Base-by-base conservation (phyloP, 768 basidiomycete genomes). In the Termitomyces sp. region DNA sequence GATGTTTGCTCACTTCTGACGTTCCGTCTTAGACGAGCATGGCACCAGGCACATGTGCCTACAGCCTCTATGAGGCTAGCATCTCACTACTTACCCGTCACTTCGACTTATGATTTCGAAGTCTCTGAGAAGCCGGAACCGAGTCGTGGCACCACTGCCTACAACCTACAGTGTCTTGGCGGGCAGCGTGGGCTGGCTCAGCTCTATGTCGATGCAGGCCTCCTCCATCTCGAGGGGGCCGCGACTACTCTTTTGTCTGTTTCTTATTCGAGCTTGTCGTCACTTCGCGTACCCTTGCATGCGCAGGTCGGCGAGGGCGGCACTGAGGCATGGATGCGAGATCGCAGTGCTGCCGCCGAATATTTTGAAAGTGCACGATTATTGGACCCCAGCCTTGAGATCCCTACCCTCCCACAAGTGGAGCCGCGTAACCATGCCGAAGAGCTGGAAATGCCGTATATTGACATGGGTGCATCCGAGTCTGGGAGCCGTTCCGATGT, bases 171-270 rank as follows among this genome's bases (percentile, higher is more conserved):
- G 48, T 84, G 83, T 55, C 73, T 93, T 8, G 91, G 91, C 24
- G 89, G 90, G 36, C 66, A 78, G n/a, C 69, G 71, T 18, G 88
- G 88, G 0, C 77, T 92, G 2, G 91, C 89, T 1, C 87, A 86
- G 60, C 83, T 93, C 9, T 92, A 91, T 72, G 75, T 90, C 7
- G 89, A 91, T 71, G 88, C 89, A 5, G 91, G 91, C 3, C 78
- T 92, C 32, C 82, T 93, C 35, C 85, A 92, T 68, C 79, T 92
- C n/a, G 91, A 93, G 71, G 91, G 91, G 7, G 83, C 89, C 15
- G 90, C 91, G 18, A 81, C 87, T 0, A 77, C 79, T n/a, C 78
- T 92, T 35, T 81, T 92, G 35, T 81, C 88, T 5, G 84, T 89
- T 3, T 90, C 91, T 1, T 88, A 88, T 68, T 86, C 89, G 18